phyloP scores from a whole-genome alignment of 768 basidiomycete species.

The Amyloporia xantha region DNA sequence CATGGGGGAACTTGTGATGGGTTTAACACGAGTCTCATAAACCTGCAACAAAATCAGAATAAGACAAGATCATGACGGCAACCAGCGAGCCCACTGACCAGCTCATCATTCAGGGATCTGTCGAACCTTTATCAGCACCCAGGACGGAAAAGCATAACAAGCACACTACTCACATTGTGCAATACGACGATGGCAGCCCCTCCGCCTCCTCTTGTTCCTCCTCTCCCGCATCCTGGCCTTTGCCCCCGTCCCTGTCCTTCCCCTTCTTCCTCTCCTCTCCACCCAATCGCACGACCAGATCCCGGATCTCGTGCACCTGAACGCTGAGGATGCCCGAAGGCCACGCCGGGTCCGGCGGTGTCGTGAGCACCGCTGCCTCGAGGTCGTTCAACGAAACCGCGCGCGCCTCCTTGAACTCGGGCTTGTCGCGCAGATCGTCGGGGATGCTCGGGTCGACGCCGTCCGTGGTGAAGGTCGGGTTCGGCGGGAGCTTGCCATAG shows the following conservation, averaged over 20 bases:
- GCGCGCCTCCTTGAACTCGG: constrained; percentile 49
- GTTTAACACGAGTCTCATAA: constrained; percentile 29
- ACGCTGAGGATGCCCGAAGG: constrained; percentile 62
- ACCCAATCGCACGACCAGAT: constrained; percentile 47
- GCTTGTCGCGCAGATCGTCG: constrained; percentile 29
- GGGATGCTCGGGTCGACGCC: constrained; percentile 33
- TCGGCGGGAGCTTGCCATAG: constrained; percentile 38
- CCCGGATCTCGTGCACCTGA: constrained; percentile 58
- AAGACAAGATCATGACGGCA: background rate
- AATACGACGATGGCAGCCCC: constrained; percentile 63
- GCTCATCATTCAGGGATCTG: constrained; percentile 42
- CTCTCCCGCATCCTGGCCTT: constrained; percentile 48
- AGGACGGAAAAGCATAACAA: no score
- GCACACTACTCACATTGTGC: constrained; percentile 32
- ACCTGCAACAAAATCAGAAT: constrained; percentile 3
- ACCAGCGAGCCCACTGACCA: constrained; percentile 19
- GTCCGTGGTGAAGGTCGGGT: constrained; percentile 19
- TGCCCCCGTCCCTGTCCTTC: constrained; percentile 45
- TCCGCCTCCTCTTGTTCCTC: constrained; percentile 45
- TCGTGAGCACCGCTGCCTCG: constrained; percentile 33
- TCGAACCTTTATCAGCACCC: no score
- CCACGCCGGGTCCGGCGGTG: constrained; percentile 53
- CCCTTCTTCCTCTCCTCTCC: constrained; percentile 20
- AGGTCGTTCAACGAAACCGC: constrained; percentile 37
- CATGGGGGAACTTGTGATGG: constrained; percentile 27